Base-by-base conservation (phyloP, 2,329 filamentous ascomycete genomes). In the Chrysoporthe austroafricana region DNA sequence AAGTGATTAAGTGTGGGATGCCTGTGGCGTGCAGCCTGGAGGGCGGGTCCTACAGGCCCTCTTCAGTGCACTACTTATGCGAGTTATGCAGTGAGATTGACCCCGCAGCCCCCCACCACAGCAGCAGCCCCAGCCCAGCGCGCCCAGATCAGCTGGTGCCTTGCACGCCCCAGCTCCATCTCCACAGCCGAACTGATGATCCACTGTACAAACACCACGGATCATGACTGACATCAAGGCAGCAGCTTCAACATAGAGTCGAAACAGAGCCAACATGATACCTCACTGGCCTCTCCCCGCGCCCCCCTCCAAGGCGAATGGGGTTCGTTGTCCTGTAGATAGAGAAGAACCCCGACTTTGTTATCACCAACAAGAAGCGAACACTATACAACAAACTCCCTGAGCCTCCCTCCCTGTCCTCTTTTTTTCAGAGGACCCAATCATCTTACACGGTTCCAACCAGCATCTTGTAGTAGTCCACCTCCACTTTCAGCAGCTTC, bases 401-500 rank as follows among this genome's bases (percentile, higher is more conserved):
- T 42, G 1, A 9, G 11, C 54, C 7, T 6, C 50, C 2, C 14
- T 6, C n/a, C n/a, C 46, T 50, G 14, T 26, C 50, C 50, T 54
- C 5, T 11, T 54, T 26, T n/a, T 26, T 36, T 1, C 16, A 46
- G 9, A 26, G 8, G 36, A 57, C 21, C 63, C 61, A 59, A 50
- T 50, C 36, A 67, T 42, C 61, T 42, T 60, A 32, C 50, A 67
- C 52, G 52, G 11, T 34, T 44, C 42, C 2, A 34, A 48, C 26
- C 26, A 32, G 42, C 26, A 58, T 21, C 26, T 26, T 16, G 6
- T 13, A 8, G 4, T 34, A 60, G 43, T 61, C 36, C 44, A 52
- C 62, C 59, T 63, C 57, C 14, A 62, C 21, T 11, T n/a, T 8
- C 43, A 36, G 44, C 34, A 64, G 60, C 54, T 63, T 26, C 32